Base-by-base conservation (phyloP, 306 rosid genomes). In the Canavalia gladiata region DNA sequence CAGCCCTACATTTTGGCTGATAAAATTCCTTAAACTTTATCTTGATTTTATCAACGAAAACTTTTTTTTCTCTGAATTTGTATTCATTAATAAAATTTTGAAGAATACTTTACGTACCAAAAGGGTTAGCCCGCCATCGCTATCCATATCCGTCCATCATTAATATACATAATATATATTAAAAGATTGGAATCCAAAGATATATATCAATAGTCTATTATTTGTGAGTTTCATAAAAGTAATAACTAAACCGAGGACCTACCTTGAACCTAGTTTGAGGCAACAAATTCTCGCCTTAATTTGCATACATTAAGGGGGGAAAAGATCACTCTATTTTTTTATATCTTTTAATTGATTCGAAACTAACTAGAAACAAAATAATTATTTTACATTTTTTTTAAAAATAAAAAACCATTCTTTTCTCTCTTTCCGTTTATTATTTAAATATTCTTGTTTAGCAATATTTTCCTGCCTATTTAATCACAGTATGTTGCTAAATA, bases 281-380 rank as follows among this genome's bases (percentile, higher is more conserved):
- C 25, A 62, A 62, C 28, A 62, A 34, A 62, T 28, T 12, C 68
- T 11, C 45, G 11, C 68, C 68, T 62, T 62, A 62, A 34, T 58
- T 29, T 57, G 28, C 57, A 52, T 52, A 7, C 5, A 18, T 55
- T 54, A 28, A 18, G 25, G 25, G 25, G 25, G 25, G 25, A 18
- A 18, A 37, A 37, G 41, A 37, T 2, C 2, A 37, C 41, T 2
- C 41, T 37, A 37, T 37, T 37, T 37, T 37, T 2, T 18, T 18
- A 18, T 18, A 18, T 18, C 25, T 18, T 18, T 18, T 18, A 43
- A 1, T 54, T 54, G 2, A 52, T 13, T 52, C 18, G 0, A 54
- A 18, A n/a, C 8, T 18, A 54, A n/a, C 59, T 54, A 54, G 7
- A 51, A 51, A 4, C 25, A 51, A 51, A 51, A 0, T 51, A 51